Evolutionary conservation across 2,329 filamentous ascomycete species (phyloP), one percentile per base, ranked within the genome.

Genomic region (Aspergillus caelatus): DNA sequence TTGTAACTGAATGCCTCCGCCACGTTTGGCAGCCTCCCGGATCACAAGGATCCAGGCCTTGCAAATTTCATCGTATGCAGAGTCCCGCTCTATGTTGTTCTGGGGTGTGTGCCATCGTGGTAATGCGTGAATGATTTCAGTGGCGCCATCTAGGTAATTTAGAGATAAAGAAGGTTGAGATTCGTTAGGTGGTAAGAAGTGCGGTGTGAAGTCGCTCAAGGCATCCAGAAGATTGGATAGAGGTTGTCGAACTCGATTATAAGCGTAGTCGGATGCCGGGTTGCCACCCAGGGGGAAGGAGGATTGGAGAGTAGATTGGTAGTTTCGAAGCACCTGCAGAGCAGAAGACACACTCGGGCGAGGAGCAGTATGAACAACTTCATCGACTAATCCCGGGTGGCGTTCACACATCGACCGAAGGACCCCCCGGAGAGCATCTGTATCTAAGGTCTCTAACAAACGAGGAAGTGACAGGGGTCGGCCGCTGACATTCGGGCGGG

Each of bases 11-110:
- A 98, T 95, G 39, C 95, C 95, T 32, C 93, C 94, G 12, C 93
- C 94, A 69, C 91, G 87, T 82, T 98, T 98, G 26, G 91, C 89
- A 2, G 93, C 93, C 78, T 99, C 95, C 65, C 89, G 90, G 70
- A 99, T 91, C 57, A 97, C 94, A 69, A 96, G 79, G 19, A 92
- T 89, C 95, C 95, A 99, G 1, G 95, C 95, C 73, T 91, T 93
- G 30, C 92, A 90, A 67, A 99, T 94, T 75, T 98, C 95, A 72
- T 99, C 94, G 75, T 99, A 99, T 8, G 94, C 94, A 67, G 93
- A 93, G 69, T 97, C 91, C 79, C 97, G 97, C 82, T 96, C 92
- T 71, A 97, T 87, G 68, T 94, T 94, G 80, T 97, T 91, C 66
- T 92, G 88, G 64, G 91, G 91, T 52, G 89, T 92, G 70, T 95